Conservation (phyloP, 2,329 filamentous ascomycete species). For the Diaporthe humulicola region DNA sequence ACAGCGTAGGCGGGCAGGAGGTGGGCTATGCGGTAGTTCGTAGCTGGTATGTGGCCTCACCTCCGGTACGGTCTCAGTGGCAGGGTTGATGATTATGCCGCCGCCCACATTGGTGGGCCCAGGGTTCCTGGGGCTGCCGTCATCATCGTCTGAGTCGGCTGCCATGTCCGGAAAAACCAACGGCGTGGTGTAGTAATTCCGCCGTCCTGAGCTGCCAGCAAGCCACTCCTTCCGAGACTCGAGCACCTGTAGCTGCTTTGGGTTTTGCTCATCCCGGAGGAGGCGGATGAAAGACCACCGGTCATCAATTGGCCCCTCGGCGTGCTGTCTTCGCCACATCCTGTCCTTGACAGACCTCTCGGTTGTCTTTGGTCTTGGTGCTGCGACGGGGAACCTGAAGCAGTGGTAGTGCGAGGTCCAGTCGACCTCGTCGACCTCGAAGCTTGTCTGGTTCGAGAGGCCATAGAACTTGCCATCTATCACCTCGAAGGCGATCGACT, state of each 20-base stretch:
- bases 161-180: slow-evolving; percentile 56
- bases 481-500: slow-evolving; percentile 79
- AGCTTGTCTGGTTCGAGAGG: slow-evolving; percentile 74
- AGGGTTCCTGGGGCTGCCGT: not conserved
- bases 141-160: not conserved
- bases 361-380: slow-evolving; percentile 54
- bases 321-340: slow-evolving; percentile 76
- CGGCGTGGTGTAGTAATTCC: slow-evolving; percentile 75
- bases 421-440: slow-evolving; percentile 73
- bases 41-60: slow-evolving; percentile 50
- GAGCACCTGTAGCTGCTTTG: slow-evolving; percentile 70
- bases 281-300: slow-evolving; percentile 78
- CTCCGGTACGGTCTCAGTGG: not conserved
- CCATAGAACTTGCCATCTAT: slow-evolving; percentile 76
- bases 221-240: slow-evolving; percentile 80
- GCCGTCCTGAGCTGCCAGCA: slow-evolving; percentile 65
- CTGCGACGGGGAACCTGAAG: slow-evolving; percentile 70
- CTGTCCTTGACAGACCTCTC: slow-evolving; percentile 58
- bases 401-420: slow-evolving; percentile 80
- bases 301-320: slow-evolving; percentile 80
- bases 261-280: slow-evolving; percentile 67
- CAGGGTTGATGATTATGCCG: slow-evolving; percentile 19
- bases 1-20: slow-evolving; percentile 46
- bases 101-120: slow-evolving; percentile 1
- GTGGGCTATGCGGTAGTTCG: slow-evolving; percentile 43